Evolutionary conservation across 1,284 basidiomycete genomes (phyloP).

Genomic region (Boletus hoseneyae): DNA sequence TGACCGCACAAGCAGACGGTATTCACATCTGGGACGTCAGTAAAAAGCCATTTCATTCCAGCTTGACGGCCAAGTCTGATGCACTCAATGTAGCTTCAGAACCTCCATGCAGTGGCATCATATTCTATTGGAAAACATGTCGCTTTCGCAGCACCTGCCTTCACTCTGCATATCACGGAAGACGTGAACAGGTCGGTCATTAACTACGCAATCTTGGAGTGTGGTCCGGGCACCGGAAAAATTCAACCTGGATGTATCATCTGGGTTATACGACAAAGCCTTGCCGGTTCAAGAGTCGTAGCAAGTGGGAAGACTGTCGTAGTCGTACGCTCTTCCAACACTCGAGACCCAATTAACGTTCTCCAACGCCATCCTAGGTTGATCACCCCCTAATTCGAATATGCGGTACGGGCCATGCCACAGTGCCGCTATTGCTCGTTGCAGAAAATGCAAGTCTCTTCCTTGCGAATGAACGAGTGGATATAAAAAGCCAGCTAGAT

Average conservation of each 20-base stretch:
- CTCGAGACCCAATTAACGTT: slow-evolving; percentile 9
- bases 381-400: slow-evolving; percentile 43
- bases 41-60: slow-evolving; percentile 14
- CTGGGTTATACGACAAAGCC: slow-evolving; percentile 60
- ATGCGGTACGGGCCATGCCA: slow-evolving; percentile 42
- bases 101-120: slow-evolving; percentile 61
- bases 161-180: slow-evolving; percentile 40
- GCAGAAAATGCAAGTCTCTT: slow-evolving; percentile 46
- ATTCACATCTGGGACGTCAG: slow-evolving; percentile 69
- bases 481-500: slow-evolving; percentile 35
- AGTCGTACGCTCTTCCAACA: slow-evolving; percentile 39
- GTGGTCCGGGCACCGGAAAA: slow-evolving; percentile 44
- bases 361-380: slow-evolving; percentile 36
- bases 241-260: slow-evolving; percentile 45
- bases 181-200: slow-evolving; percentile 39
- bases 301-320: slow-evolving; percentile 41
- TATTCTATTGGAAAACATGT: slow-evolving; percentile 65
- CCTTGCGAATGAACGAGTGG: slow-evolving; percentile 43
- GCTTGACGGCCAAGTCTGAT: slow-evolving; percentile 11
- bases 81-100: slow-evolving; percentile 49
- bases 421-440: slow-evolving; percentile 42
- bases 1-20: slow-evolving; percentile 67
- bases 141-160: slow-evolving; percentile 55
- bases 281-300: slow-evolving; percentile 39
- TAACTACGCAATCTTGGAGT: slow-evolving; percentile 53